Evolutionary conservation across 805 yeast genomes (phyloP).

Genomic region (Saccharomycodes ludwigii): DNA sequence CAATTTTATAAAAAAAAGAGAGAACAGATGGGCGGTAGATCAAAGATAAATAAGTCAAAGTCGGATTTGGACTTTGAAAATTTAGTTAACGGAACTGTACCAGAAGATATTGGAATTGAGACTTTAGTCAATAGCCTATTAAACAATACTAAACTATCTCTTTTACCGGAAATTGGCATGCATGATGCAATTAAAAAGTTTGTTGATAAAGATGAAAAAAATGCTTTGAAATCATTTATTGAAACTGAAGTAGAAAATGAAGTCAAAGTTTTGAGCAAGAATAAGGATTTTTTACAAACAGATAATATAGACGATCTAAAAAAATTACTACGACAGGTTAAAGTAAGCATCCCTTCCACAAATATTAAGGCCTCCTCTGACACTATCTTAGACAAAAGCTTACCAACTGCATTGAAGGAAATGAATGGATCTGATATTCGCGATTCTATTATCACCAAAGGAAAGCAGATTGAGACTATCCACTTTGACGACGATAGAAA

Average conservation of each 20-base stretch:
- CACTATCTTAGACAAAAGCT: no score
- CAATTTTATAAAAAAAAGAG: conserved; percentile 45
- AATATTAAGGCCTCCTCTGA: no score
- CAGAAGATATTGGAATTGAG: conserved; percentile 42
- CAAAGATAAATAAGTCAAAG: conserved; percentile 7
- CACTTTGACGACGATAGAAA: no score
- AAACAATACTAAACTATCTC: conserved; percentile 46
- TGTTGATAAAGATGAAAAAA: conserved; percentile 75
- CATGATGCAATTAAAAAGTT: conserved; percentile 58
- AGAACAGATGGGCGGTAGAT: conserved; percentile 4
- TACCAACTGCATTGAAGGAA: no score
- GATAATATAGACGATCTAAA: conserved; percentile 32
- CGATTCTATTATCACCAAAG: no score
- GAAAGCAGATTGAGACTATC: no score
- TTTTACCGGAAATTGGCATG: conserved; percentile 68
- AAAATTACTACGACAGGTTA: conserved; percentile 30
- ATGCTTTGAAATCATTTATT: conserved; percentile 52
- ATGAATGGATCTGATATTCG: no score
- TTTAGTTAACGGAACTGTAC: conserved; percentile 10
- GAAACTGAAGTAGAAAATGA: conserved; percentile 43
- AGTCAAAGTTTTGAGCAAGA: conserved; percentile 32
- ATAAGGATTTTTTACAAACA: conserved; percentile 28
- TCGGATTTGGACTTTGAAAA: conserved; percentile 11
- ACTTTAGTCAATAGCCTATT: conserved; percentile 52
- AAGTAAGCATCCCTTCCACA: no score